A percentile compares a stretch with the other conserved stretches of the same genome.
phyloP scores from a whole-genome alignment of 805 yeast species.

The Starmera dryadoides region DNA sequence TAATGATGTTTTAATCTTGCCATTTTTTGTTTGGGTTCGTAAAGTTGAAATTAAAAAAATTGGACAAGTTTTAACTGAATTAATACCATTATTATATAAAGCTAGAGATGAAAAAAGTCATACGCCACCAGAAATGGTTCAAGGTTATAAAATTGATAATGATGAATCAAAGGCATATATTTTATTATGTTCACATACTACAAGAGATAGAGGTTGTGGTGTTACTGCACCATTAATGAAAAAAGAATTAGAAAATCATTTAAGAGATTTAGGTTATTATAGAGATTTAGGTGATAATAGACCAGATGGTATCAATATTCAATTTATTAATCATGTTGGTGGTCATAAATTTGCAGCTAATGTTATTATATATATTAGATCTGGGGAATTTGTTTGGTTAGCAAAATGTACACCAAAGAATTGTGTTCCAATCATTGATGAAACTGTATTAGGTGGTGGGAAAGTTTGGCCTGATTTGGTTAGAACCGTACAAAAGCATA shows the following conservation, averaged over 20 bases:
- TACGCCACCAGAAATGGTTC: constrained; percentile 13
- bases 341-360: constrained; percentile 96
- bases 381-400: constrained; percentile 80
- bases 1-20: constrained; percentile 62
- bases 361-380: constrained; percentile 62
- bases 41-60: constrained; percentile 40
- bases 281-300: constrained; percentile 74
- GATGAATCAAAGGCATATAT: constrained; percentile 42
- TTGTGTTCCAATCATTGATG: constrained; percentile 65
- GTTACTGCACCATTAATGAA: constrained; percentile 88
- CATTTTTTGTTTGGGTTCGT: constrained; percentile 66
- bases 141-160: constrained; percentile 24
- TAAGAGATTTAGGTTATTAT: constrained; percentile 63
- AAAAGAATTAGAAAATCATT: constrained; percentile 63
- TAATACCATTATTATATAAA: constrained; percentile 35
- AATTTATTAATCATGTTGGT: constrained; percentile 81
- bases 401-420: constrained; percentile 80
- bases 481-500: constrained; percentile 49
- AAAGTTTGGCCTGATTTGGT: constrained; percentile 66
- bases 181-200: constrained; percentile 80
- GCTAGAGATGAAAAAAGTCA: constrained; percentile 12
- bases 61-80: constrained; percentile 31
- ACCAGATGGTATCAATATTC: constrained; percentile 66
- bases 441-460: constrained; percentile 59
- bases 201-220: constrained; percentile 92